Evolutionary conservation across 1,284 basidiomycete genomes (phyloP).

Genomic region (Taiwanofungus camphoratus): DNA sequence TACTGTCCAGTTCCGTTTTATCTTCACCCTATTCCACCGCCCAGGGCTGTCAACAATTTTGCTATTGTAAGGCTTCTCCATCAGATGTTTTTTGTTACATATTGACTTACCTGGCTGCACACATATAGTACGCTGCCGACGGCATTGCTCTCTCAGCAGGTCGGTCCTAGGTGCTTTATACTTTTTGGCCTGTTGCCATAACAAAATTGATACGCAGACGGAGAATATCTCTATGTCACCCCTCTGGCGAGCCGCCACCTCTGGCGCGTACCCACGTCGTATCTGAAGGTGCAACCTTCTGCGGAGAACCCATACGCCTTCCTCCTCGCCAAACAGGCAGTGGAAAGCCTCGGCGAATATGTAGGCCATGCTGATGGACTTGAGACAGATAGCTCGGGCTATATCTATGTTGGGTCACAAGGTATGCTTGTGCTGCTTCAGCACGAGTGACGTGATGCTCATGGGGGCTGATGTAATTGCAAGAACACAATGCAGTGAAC

Average conservation of each 20-base stretch:
- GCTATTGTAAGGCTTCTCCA: constrained; percentile 3
- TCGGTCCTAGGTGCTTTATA: background rate
- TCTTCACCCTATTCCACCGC: constrained; percentile 12
- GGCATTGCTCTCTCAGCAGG: constrained; percentile 15
- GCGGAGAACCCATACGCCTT: constrained; percentile 18
- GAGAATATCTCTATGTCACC: constrained; percentile 23
- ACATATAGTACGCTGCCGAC: constrained; percentile 12
- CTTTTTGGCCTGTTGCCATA: background rate
- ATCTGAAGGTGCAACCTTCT: constrained; percentile 18
- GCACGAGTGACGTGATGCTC: background rate
- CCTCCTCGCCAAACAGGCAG: constrained; percentile 17
- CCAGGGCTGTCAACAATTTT: constrained; percentile 14
- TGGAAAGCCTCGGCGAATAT: constrained; percentile 20
- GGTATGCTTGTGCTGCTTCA: constrained; percentile 1
- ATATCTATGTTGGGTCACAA: constrained; percentile 23
- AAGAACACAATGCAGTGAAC: constrained; percentile 25
- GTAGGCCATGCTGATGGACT: constrained; percentile 24
- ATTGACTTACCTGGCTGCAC: background rate
- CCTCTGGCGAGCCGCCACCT: constrained; percentile 23
- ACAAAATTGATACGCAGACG: constrained; percentile 12
- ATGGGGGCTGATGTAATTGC: background rate
- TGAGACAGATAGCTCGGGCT: constrained; percentile 23
- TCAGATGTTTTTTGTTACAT: background rate
- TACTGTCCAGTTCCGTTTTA: constrained; percentile 1
- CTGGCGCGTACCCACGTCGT: constrained; percentile 25